Conservation (phyloP, 345 rosid species). For the Rubroshorea leprosula region DNA sequence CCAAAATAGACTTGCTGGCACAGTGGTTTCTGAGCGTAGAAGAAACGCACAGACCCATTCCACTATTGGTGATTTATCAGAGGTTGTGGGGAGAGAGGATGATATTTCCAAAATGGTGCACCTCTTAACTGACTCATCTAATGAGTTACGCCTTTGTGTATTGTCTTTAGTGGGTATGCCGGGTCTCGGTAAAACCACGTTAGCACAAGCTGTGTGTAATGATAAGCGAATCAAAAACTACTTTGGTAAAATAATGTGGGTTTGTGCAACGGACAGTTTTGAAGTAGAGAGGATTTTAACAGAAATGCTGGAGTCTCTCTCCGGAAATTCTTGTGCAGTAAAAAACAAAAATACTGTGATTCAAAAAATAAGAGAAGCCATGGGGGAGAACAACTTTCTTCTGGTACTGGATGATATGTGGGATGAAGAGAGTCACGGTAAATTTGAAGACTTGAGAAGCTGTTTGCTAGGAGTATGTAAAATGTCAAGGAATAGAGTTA, state of each 20-base stretch:
- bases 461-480: too few species aligned
- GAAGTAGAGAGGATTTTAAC: neutral
- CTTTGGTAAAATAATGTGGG: too few species aligned
- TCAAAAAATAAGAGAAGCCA: too few species aligned
- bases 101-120: conserved; percentile 13
- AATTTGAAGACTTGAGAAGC: too few species aligned
- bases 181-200: too few species aligned
- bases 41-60: neutral
- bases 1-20: neutral
- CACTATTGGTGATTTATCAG: neutral
- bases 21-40: neutral
- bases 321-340: neutral
- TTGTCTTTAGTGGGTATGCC: too few species aligned
- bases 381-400: conserved; percentile 9
- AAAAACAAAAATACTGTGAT: neutral
- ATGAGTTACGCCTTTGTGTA: too few species aligned
- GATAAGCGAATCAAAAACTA: too few species aligned
- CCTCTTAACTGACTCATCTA: neutral
- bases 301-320: conserved; percentile 9
- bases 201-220: too few species aligned
- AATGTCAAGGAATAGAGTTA: too few species aligned
- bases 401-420: conserved; percentile 21
- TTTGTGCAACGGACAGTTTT: conserved; percentile 12
- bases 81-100: conserved; percentile 12
- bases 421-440: too few species aligned